These are phyloP conservation scores for Adiantum capillusveneris DNA, from an alignment of 75 land plant species.

Conservation along the genomic window DNA sequence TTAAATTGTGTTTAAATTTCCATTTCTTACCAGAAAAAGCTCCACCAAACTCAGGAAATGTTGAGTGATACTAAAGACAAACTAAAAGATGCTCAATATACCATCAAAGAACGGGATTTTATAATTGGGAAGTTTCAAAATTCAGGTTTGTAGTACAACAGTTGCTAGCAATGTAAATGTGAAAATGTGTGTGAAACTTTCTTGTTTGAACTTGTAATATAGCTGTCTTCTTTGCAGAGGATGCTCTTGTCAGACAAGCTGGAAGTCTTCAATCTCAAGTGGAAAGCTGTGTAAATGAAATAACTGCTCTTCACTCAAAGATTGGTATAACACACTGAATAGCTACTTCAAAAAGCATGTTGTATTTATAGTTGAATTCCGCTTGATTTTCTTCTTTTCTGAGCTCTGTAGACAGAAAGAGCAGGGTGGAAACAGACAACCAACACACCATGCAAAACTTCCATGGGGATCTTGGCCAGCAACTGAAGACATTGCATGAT, in stretches of 20 bases:
- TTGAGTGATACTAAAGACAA: constrained; percentile 16
- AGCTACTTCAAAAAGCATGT: not conserved
- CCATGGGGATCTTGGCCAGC: constrained; percentile 16
- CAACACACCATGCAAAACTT: constrained; percentile 18
- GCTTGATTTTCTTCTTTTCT: not conserved
- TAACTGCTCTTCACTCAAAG: constrained; percentile 22
- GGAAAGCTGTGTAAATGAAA: constrained; percentile 22
- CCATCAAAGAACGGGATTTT: constrained; percentile 21
- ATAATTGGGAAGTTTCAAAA: constrained; percentile 20
- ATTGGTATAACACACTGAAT: constrained; percentile 13
- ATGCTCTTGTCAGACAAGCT: constrained; percentile 19
- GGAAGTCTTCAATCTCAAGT: constrained; percentile 21
- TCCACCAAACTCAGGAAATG: constrained; percentile 18
- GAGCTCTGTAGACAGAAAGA: constrained; percentile 18
- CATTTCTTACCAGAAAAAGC: constrained; percentile 16
- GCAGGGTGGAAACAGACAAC: constrained; percentile 21
- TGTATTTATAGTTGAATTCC: not conserved
- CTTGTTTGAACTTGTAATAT: too few relatives aligned
- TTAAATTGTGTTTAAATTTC: not conserved
- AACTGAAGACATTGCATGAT: constrained; percentile 16
- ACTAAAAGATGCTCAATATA: constrained; percentile 17
- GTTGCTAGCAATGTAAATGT: too few relatives aligned
- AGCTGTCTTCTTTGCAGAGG: constrained; percentile 15
- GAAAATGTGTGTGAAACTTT: too few relatives aligned
- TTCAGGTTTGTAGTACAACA: constrained; percentile 24